These are phyloP conservation scores for Alternaria rosae DNA, from an alignment of 2,329 filamentous ascomycete genomes.

Conservation along the genomic window DNA sequence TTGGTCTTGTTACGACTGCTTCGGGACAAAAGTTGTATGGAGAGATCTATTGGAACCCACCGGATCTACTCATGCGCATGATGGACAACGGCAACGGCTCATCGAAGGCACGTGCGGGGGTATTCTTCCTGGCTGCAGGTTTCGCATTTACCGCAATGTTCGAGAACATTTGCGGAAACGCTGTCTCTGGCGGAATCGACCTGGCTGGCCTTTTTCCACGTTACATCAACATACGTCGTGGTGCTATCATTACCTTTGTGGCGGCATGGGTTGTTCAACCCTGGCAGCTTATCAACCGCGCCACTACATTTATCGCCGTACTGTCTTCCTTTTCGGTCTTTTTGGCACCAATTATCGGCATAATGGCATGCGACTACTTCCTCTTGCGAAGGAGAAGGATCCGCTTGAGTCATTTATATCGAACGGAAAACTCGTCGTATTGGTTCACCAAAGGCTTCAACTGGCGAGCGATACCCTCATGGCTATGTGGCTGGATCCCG, in stretches of 20 bases:
- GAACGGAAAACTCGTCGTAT: constrained; percentile 48
- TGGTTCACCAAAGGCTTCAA: constrained; percentile 56
- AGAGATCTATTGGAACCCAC: constrained; percentile 53
- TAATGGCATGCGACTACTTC: constrained; percentile 52
- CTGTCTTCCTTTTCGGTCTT: constrained; percentile 55
- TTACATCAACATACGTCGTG: constrained; percentile 47
- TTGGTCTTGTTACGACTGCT: constrained; percentile 54
- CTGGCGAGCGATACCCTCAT: constrained; percentile 54
- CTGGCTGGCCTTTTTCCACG: constrained; percentile 44
- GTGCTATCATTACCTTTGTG: constrained; percentile 47
- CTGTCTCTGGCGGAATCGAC: constrained; percentile 47
- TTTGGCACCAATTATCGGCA: constrained; percentile 50
- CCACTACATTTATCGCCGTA: constrained; percentile 48
- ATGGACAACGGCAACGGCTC: constrained; percentile 55
- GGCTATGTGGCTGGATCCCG: constrained; percentile 55
- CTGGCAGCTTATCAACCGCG: constrained; percentile 49
- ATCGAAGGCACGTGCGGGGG: constrained; percentile 44
- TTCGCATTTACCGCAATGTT: constrained; percentile 52
- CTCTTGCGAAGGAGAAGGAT: constrained; percentile 46
- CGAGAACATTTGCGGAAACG: constrained; percentile 51
- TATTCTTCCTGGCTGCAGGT: constrained; percentile 48
- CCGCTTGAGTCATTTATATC: constrained; percentile 50
- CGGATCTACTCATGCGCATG: constrained; percentile 55
- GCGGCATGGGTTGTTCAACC: constrained; percentile 48
- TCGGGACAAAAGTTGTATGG: constrained; percentile 49